Conservation (phyloP, 2,329 filamentous ascomycete genomes). For the Chrysoporthe deuterocubensis region DNA sequence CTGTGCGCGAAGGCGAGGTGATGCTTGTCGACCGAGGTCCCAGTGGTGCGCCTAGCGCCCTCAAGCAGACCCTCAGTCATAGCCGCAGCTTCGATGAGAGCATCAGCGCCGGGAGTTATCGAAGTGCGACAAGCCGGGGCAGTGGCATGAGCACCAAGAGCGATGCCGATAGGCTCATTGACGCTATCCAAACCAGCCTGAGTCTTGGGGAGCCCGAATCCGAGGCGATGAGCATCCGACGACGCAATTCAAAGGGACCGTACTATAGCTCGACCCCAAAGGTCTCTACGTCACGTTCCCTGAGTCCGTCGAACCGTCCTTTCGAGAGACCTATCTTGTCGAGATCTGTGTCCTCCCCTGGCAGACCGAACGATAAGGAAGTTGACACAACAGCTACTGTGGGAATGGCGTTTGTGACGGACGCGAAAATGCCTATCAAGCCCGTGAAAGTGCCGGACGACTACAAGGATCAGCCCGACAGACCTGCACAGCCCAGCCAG, state of each 20-base stretch:
- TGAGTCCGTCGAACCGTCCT: constrained; percentile 20
- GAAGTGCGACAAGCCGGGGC: constrained; percentile 52
- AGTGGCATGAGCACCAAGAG: constrained; percentile 58
- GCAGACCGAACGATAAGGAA: constrained; percentile 4
- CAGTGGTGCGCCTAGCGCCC: constrained; percentile 17
- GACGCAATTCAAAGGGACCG: constrained; percentile 24
- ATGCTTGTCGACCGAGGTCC: constrained; percentile 61
- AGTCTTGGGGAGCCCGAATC: constrained; percentile 45
- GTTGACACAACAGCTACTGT: constrained; percentile 28
- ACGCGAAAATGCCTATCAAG: constrained; percentile 50
- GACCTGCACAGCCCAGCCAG: constrained; percentile 36
- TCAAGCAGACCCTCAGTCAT: constrained; percentile 32
- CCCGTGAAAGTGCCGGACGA: constrained; percentile 56
- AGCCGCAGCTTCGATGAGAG: constrained; percentile 43
- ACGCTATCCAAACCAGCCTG: constrained; percentile 69
- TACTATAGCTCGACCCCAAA: constrained; percentile 8
- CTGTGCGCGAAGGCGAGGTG: constrained; percentile 55
- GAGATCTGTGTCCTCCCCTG: constrained; percentile 30
- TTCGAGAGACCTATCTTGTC: constrained; percentile 15
- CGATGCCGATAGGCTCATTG: constrained; percentile 72
- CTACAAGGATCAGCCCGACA: constrained; percentile 40
- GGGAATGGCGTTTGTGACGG: constrained; percentile 46
- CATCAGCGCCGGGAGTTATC: constrained; percentile 46
- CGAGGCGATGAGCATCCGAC: constrained; percentile 28
- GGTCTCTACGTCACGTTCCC: constrained; percentile 14